Base-by-base conservation (phyloP, 2,329 filamentous ascomycete genomes). In the Colletotrichum spinosum region DNA sequence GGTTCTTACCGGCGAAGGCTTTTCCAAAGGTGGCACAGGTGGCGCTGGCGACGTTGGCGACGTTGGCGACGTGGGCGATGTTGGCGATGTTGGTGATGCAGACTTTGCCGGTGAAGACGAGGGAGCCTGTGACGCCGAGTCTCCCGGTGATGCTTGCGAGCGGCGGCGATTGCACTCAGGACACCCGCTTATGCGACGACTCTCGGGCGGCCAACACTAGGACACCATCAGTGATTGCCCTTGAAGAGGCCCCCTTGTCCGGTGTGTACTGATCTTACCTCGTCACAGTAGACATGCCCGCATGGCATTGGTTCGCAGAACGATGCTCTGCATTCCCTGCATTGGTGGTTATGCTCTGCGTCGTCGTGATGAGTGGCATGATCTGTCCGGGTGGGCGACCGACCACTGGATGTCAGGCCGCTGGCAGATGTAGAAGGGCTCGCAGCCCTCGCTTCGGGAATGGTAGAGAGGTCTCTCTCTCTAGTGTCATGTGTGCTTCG, bases 211-310 rank as follows among this genome's bases (percentile, higher is more conserved):
- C 25, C 25, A 25, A 4, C 25, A 25, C 25, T 25, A 5, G 25
- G 25, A 25, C 4, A 25, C 25, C 25, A 25, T 25, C 25, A 25
- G 25, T 25, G 25, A 25, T 5, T 25, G 25, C 25, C 25, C 25
- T 25, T 25, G 25, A 4, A 25, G 25, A 25, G 25, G 25, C 25
- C 25, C 25, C 25, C 3, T 25, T 25, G 25, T 5, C 25, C 25
- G 1, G 10, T 39, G n/a, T 7, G 34, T 8, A 11, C 15, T 8
- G 5, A 5, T n/a, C 46, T 12, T 1, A 62, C 60, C 48, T 63
- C 42, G 17, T 59, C 37, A n/a, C 60, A 63, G 25, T 54, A 63
- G 11, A 59, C 55, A 48, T 63, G 60, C 7, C 60, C 60, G 37
- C 60, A 63, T 7, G 41, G 17, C 9, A 63, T 41, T 37, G 60